Conservation (phyloP, 371 early-diverging fungal species). For the Funneliformis caledonium region DNA sequence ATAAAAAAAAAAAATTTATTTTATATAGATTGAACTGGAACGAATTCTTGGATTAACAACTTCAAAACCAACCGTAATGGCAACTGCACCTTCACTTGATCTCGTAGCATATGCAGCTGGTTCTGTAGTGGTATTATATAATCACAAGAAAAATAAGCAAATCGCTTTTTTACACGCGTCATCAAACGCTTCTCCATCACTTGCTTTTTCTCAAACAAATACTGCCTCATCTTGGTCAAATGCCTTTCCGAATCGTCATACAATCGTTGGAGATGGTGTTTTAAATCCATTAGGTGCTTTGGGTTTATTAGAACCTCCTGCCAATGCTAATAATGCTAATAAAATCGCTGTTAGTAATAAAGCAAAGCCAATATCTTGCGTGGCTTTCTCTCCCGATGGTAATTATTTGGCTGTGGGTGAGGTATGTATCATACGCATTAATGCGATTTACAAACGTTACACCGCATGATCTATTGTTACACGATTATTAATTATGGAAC, state of each 20-base stretch:
- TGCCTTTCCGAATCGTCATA: slow-evolving; percentile 12
- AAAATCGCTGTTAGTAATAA: slow-evolving; percentile 53
- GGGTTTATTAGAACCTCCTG: slow-evolving; percentile 34
- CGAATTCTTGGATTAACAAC: slow-evolving; percentile 69
- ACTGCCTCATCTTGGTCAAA: neutral
- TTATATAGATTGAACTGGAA: slow-evolving; percentile 61
- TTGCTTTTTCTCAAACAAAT: neutral
- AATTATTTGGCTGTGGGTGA: slow-evolving; percentile 81
- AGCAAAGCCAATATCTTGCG: slow-evolving; percentile 75
- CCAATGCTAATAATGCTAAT: slow-evolving; percentile 26
- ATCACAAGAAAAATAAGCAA: slow-evolving; percentile 72
- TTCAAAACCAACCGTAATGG: slow-evolving; percentile 60
- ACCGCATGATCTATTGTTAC: neutral
- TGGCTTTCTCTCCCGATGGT: slow-evolving; percentile 81
- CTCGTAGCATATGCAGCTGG: slow-evolving; percentile 80
- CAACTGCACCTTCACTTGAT: slow-evolving; percentile 59
- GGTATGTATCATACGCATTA: slow-evolving; percentile 50
- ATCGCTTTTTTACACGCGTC: slow-evolving; percentile 65
- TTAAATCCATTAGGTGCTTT: slow-evolving; percentile 31
- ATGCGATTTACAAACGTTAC: neutral
- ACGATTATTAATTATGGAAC: neutral
- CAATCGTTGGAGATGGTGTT: neutral
- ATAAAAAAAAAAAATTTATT: neutral
- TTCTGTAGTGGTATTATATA: slow-evolving; percentile 73
- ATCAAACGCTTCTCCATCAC: slow-evolving; percentile 28